These are phyloP conservation scores for Aspergillus cristatus DNA, from an alignment of 495 filamentous ascomycete genomes.

Conservation along the genomic window DNA sequence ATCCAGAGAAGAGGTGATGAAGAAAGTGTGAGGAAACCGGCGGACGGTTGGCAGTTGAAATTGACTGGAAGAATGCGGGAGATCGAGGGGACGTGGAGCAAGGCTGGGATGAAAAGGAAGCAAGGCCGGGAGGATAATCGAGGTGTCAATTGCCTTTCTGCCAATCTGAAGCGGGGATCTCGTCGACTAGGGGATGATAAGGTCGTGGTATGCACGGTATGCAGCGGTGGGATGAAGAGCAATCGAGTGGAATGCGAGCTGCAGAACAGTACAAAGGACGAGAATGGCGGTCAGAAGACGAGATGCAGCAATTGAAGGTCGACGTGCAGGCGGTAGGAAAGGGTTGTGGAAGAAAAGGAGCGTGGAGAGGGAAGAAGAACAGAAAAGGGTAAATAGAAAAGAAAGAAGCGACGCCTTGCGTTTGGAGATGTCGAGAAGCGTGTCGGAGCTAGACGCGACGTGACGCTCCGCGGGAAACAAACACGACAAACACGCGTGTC, in stretches of 20 bases:
- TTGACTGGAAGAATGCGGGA: neutral
- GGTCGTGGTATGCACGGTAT: too few species aligned
- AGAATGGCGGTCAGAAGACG: neutral
- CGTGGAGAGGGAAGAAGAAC: too few species aligned
- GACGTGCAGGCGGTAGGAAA: constrained; percentile 1
- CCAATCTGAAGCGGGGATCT: too few species aligned
- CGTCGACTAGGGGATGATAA: too few species aligned
- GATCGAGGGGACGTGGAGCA: neutral
- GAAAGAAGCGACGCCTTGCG: constrained; percentile 29
- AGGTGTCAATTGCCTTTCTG: too few species aligned
- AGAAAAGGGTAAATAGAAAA: constrained; percentile 1
- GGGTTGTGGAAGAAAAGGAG: neutral
- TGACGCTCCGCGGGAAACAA: constrained; percentile 20
- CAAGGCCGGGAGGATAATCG: too few species aligned
- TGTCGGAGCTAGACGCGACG: constrained; percentile 32
- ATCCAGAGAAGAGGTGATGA: constrained; percentile 1
- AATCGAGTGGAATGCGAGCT: too few species aligned
- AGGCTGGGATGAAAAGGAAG: constrained; percentile 2
- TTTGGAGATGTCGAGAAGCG: constrained; percentile 29
- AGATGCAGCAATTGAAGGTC: neutral
- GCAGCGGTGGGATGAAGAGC: too few species aligned
- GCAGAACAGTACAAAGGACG: constrained; percentile 2
- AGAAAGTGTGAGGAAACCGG: neutral
- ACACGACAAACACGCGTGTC: constrained; percentile 15
- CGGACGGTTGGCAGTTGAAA: neutral